Conservation (phyloP, 768 basidiomycete species). For the Boletus sp. region DNA sequence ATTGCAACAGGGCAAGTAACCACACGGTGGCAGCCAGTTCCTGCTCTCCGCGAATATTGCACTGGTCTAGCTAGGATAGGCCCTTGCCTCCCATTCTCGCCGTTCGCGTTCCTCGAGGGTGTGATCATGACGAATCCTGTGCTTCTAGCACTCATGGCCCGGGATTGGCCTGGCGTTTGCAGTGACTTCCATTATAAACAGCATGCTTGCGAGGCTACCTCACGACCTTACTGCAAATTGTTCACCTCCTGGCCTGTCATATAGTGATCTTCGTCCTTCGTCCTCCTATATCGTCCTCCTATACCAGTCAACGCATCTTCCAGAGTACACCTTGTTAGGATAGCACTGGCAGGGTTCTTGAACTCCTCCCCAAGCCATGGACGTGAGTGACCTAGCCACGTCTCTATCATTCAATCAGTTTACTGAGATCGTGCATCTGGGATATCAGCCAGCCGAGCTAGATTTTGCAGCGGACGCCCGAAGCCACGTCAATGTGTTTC, state of each 20-base stretch:
- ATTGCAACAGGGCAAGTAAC: too few relatives aligned
- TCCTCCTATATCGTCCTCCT: not conserved
- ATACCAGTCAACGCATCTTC: not conserved
- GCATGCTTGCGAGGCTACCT: too few relatives aligned
- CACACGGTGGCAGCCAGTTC: too few relatives aligned
- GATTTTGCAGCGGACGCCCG: constrained; percentile 15
- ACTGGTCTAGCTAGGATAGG: too few relatives aligned
- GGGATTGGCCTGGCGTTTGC: too few relatives aligned
- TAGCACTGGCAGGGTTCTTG: too few relatives aligned
- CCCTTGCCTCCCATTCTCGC: too few relatives aligned
- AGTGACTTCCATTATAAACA: too few relatives aligned
- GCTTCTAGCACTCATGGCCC: too few relatives aligned
- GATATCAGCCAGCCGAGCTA: not conserved
- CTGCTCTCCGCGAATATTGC: too few relatives aligned
- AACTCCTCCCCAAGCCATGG: not conserved
- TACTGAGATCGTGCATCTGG: not conserved
- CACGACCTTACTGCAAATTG: not conserved
- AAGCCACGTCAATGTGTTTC: constrained; percentile 10
- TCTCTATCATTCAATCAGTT: not conserved
- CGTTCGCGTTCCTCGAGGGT: too few relatives aligned
- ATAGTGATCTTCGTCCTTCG: not conserved
- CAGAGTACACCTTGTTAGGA: not conserved
- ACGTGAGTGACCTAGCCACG: not conserved
- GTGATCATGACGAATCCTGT: too few relatives aligned
- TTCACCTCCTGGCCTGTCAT: not conserved